Percentiles rank a stretch among this genome's conserved stretches.
Conservation (phyloP, 495 filamentous ascomycete species). For the Corynascus novoguineensis region DNA sequence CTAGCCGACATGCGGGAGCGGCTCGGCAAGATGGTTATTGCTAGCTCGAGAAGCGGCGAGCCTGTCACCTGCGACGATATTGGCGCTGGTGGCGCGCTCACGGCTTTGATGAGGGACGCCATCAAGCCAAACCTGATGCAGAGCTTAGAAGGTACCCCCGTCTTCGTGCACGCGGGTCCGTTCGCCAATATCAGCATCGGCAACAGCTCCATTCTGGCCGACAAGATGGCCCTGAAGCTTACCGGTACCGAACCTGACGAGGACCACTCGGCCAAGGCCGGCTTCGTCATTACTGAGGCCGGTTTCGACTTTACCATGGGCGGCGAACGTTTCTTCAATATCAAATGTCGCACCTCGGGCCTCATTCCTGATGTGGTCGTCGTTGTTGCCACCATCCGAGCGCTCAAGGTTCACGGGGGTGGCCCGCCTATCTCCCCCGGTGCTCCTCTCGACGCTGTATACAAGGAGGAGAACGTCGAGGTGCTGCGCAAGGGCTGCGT, state of each 20-base stretch:
- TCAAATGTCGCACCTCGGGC: constrained; percentile 95
- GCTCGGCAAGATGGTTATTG: constrained; percentile 94
- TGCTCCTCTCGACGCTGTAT: constrained; percentile 72
- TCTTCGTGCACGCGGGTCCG: constrained; percentile 93
- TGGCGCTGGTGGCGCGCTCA: constrained; percentile 84
- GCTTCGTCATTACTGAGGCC: constrained; percentile 95
- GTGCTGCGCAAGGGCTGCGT: constrained; percentile 83
- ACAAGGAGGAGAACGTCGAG: constrained; percentile 89
- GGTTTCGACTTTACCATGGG: constrained; percentile 99
- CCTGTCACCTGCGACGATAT: constrained; percentile 95
- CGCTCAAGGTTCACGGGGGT: constrained; percentile 93
- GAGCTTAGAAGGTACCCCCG: constrained; percentile 91
- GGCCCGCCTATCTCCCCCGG: constrained; percentile 88
- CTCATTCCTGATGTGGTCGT: constrained; percentile 89
- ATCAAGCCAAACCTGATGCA: constrained; percentile 99
- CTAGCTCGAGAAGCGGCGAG: constrained; percentile 75
- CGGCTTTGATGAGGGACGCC: constrained; percentile 94
- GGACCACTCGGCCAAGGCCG: constrained; percentile 73
- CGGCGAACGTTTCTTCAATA: constrained; percentile 99
- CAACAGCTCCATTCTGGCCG: constrained; percentile 87
- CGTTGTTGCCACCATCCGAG: constrained; percentile 90
- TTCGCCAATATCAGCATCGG: constrained; percentile 99
- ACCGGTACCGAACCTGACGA: constrained; percentile 95
- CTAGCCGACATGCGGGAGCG: constrained; percentile 88
- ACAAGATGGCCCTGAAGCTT: constrained; percentile 92